A percentile compares a stretch with the other conserved stretches of the same genome.
These are phyloP conservation scores for Adansonia gregorii DNA, from an alignment of 441 rosid genomes.

Conservation along the genomic window DNA sequence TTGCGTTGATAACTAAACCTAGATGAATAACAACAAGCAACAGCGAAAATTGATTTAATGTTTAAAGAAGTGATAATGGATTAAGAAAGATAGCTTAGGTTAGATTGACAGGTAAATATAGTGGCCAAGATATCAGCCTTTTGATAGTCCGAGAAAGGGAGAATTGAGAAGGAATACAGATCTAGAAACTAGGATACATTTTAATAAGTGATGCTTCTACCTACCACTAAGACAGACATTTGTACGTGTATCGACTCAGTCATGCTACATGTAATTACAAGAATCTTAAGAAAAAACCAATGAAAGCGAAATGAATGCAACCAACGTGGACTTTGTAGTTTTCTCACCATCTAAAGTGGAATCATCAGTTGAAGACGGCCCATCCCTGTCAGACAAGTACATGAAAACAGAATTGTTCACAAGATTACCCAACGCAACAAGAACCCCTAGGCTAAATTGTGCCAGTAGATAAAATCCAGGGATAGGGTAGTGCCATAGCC, in stretches of 20 bases:
- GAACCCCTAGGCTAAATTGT: constrained; percentile 29
- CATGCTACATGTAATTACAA: not conserved
- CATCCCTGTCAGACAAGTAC: constrained; percentile 25
- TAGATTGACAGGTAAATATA: not conserved
- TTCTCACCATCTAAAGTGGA: constrained; percentile 24
- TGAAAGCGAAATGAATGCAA: not conserved
- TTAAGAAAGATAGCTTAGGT: not conserved
- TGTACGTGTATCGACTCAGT: not conserved
- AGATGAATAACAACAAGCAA: not conserved
- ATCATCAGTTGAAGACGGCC: constrained; percentile 21
- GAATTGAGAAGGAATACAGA: constrained; percentile 6
- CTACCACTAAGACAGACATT: not conserved
- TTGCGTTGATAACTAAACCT: not conserved
- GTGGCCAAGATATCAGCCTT: not conserved
- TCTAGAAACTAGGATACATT: not conserved
- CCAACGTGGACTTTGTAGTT: not conserved
- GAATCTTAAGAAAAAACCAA: constrained; percentile 9
- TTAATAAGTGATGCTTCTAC: not conserved
- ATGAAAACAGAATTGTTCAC: constrained; percentile 30
- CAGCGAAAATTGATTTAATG: not conserved
- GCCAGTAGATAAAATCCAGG: constrained; percentile 30
- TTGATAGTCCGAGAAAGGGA: not conserved
- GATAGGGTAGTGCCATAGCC: constrained; percentile 31
- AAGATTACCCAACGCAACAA: constrained; percentile 31
- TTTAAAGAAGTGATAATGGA: not conserved